phyloP scores from a whole-genome alignment of 2,329 filamentous ascomycete genomes.

The Macrophomina phaseolina region DNA sequence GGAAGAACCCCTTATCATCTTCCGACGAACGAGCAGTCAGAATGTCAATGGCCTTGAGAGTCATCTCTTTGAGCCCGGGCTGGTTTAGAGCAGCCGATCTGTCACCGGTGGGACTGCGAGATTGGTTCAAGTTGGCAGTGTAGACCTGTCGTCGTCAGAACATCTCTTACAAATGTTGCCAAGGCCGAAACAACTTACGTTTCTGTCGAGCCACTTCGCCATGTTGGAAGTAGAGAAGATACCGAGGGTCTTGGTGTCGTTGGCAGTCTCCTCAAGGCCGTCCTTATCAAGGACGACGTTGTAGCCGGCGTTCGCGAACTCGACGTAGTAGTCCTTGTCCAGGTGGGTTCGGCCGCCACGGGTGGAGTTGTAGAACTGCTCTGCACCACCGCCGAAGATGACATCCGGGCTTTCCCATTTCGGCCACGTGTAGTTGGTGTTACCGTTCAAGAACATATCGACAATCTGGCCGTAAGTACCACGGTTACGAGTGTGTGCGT shows the following conservation, averaged over 20 bases:
- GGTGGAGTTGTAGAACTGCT: slow-evolving; percentile 69
- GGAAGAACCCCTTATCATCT: slow-evolving; percentile 74
- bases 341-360: slow-evolving; percentile 68
- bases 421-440: slow-evolving; percentile 83
- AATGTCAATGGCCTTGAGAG: slow-evolving; percentile 82
- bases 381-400: slow-evolving; percentile 81
- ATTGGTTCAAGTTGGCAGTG: slow-evolving; percentile 70
- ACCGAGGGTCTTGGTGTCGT: slow-evolving; percentile 70
- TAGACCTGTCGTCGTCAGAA: slow-evolving; percentile 57
- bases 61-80: slow-evolving; percentile 88
- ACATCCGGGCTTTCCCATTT: slow-evolving; percentile 76
- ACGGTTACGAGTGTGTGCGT: slow-evolving; percentile 70
- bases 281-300: slow-evolving; percentile 76
- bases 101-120: slow-evolving; percentile 72
- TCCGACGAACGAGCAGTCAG: slow-evolving; percentile 65
- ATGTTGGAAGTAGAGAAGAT: slow-evolving; percentile 78
- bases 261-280: slow-evolving; percentile 63
- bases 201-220: slow-evolving; percentile 85
- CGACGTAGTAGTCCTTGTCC: slow-evolving; percentile 73
- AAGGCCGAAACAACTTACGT: slow-evolving; percentile 46
- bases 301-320: slow-evolving; percentile 76
- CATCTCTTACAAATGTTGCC: not conserved
- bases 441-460: slow-evolving; percentile 75
- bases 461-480: slow-evolving; percentile 73
- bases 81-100: slow-evolving; percentile 71